Evolutionary conservation across 2,329 filamentous ascomycete genomes (phyloP), one percentile per base, ranked within the genome.

Genomic region (Coniochaeta sp.): DNA sequence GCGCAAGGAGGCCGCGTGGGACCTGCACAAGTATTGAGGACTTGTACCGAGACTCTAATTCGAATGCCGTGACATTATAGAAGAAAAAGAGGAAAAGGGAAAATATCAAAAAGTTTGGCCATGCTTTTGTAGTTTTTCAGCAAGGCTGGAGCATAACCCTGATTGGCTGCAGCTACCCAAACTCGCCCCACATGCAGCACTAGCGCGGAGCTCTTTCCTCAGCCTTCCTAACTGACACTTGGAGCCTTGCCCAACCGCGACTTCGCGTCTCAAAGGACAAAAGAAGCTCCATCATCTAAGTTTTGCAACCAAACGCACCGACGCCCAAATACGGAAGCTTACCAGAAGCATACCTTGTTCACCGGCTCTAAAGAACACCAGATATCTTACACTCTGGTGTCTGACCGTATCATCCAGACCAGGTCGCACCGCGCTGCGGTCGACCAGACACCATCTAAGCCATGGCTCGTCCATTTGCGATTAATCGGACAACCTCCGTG

Each of bases 21-120:
- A 86, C 82, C 89, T 95, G 88, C 89, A 88, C 84, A 91, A 90
- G 87, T 82, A 97, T 81, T 89, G 89, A 91, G 67, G 67, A 71
- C 83, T 83, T 88, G 83, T 84, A 87, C 87, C 91, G 92, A 95
- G 94, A 99, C 94, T 99, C 94, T 97, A 97, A 92, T 88, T 89
- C 88, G 83, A 86, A 87, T 86, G 90, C 86, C 84, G 67, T 82
- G 83, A 89, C 85, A 89, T 89, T 92, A 77, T 78, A 72, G 75
- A 74, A 70, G 70, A 22, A 75, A 71, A 68, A 71, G 72, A 76
- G 53, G 49, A 52, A 52, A n/a, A 73, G 72, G 69, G 61, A 63
- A 68, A 68, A 64, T 26, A 42, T 26, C 38, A 42, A 42, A 24
- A 24, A 9, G 38, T 24, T 26, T 6, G 38, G 38, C 38, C 6